Evolutionary conservation across 129 eudicot genomes (phyloP).

Genomic region (Pseudognaphalium luteoalbum): DNA sequence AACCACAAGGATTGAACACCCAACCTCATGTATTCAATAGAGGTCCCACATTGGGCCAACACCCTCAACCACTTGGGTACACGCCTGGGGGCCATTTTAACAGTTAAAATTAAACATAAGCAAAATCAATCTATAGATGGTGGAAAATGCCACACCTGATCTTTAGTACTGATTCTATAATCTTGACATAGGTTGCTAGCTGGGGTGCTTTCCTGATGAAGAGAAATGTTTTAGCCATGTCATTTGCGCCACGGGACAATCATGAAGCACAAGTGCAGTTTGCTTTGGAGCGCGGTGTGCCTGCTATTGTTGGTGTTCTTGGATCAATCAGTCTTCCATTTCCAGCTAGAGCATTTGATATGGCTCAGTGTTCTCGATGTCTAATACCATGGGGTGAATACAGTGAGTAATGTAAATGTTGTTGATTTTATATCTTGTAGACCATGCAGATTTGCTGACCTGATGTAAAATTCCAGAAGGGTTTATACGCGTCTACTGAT

Average conservation of each 20-base stretch:
- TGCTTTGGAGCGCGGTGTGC: conserved; percentile 94
- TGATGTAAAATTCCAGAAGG: background rate
- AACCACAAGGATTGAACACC: too few relatives aligned
- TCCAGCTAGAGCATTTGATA: conserved; percentile 91
- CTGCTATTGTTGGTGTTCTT: conserved; percentile 88
- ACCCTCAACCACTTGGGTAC: too few relatives aligned
- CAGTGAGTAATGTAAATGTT: conserved; percentile 42
- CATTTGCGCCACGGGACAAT: conserved; percentile 96
- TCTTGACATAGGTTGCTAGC: conserved; percentile 71
- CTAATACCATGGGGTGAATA: conserved; percentile 83
- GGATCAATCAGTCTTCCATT: conserved; percentile 80
- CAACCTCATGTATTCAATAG: too few relatives aligned
- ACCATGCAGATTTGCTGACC: background rate
- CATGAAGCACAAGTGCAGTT: conserved; percentile 98
- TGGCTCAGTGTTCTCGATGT: conserved; percentile 96
- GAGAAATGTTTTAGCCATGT: conserved; percentile 83
- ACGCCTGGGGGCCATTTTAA: too few relatives aligned
- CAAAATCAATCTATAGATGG: background rate
- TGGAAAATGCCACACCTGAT: background rate
- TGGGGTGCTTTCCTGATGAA: conserved; percentile 97
- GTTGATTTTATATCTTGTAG: background rate
- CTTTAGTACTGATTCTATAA: conserved; percentile 17
- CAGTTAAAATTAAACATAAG: background rate
- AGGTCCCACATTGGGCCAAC: too few relatives aligned
- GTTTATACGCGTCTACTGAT: background rate